These are phyloP conservation scores for Pseudogymnoascus sp. DNA, from an alignment of 2,329 filamentous ascomycete species.

Conservation along the genomic window DNA sequence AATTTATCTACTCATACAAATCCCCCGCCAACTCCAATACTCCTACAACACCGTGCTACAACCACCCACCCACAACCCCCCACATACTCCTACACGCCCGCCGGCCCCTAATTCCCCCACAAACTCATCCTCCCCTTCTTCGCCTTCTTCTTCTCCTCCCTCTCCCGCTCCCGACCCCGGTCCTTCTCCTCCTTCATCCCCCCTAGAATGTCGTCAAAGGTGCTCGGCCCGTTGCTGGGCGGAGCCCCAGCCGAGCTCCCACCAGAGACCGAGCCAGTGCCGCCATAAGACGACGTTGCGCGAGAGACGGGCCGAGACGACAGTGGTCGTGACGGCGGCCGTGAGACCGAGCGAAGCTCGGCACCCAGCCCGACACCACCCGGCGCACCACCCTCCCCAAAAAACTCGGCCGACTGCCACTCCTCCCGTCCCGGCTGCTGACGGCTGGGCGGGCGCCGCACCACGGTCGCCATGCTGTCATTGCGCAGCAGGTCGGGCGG, in stretches of 20 bases:
- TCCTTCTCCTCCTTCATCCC: conserved; percentile 24
- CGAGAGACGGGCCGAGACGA: background rate
- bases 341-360: background rate
- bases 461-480: conserved; percentile 1
- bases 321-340: background rate
- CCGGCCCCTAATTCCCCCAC: background rate
- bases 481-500: background rate
- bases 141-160: conserved; percentile 32
- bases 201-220: conserved; percentile 42
- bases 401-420: background rate
- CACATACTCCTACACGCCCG: background rate
- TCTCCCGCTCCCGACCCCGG: conserved; percentile 32
- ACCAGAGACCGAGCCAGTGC: background rate
- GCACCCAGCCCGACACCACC: background rate
- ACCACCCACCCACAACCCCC: background rate
- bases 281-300: background rate
- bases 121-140: conserved; percentile 19
- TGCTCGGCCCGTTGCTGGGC: conserved; percentile 17
- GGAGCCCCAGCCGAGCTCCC: background rate
- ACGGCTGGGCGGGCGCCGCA: background rate
- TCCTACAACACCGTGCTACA: background rate
- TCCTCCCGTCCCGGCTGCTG: background rate
- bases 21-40: background rate
- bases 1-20: background rate
- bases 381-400: background rate